Conservation (phyloP, 208 protist genomes). For the Trypanosoma mega region DNA sequence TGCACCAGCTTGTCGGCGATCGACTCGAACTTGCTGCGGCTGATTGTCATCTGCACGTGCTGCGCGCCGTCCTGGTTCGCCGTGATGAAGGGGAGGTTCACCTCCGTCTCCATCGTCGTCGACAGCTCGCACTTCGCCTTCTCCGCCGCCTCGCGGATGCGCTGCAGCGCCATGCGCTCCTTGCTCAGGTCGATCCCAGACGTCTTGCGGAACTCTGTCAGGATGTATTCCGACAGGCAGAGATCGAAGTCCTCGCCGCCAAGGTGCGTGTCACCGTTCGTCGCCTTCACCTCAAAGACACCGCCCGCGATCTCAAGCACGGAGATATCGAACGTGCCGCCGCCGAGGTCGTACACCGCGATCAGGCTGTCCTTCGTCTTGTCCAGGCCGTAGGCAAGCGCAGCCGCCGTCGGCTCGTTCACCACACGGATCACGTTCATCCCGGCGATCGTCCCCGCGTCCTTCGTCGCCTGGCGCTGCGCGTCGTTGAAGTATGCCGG, state of each 20-base stretch:
- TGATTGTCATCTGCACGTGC: conserved; percentile 86
- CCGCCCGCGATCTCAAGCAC: conserved; percentile 95
- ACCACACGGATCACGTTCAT: conserved; percentile 97
- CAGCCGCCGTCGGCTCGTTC: conserved; percentile 99
- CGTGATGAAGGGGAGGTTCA: conserved; percentile 97
- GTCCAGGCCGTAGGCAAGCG: conserved; percentile 95
- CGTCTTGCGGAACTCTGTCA: conserved; percentile 94
- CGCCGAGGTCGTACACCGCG: conserved; percentile 77
- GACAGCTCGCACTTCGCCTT: conserved; percentile 98
- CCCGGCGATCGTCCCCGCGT: conserved; percentile 95
- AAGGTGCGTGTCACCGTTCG: conserved; percentile 99
- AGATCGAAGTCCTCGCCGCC: conserved; percentile 99
- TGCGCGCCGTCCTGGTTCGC: conserved; percentile 83
- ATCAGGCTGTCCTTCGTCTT: conserved; percentile 43
- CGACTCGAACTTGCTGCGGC: conserved; percentile 91
- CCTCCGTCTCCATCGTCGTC: conserved; percentile 80
- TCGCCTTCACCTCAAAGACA: conserved; percentile 97
- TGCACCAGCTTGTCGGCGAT: conserved; percentile 84
- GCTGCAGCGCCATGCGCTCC: conserved; percentile 95
- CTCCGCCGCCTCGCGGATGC: conserved; percentile 97
- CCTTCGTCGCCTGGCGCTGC: conserved; percentile 97
- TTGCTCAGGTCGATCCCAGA: conserved; percentile 91
- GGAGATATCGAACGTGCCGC: conserved; percentile 98
- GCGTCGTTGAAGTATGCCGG: conserved; percentile 98
- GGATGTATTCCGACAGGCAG: conserved; percentile 83